Base-by-base conservation (phyloP, 106 monocot species). In the Alisma plantagoaquatica region DNA sequence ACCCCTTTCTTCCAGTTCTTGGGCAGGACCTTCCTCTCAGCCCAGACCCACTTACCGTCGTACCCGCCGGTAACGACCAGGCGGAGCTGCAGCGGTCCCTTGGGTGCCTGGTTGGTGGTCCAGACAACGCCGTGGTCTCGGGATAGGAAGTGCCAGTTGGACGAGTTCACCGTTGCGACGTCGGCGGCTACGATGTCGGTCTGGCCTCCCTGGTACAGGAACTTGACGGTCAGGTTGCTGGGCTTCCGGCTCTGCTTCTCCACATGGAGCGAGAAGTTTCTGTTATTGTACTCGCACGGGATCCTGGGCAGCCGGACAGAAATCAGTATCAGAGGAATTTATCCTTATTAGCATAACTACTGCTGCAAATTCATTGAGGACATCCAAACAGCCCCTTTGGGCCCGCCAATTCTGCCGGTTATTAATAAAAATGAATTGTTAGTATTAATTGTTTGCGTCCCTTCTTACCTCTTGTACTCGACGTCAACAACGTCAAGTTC, bases 1-100 rank as follows among this genome's bases (percentile, higher is more conserved):
- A 35, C 45, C 19, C 86, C 92, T 20, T 58, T 33, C 42, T 41
- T 66, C 92, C 92, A 87, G 11, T 80, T 71, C 1, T 64, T 46
- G 46, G 92, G 92, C 49, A 92, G 58, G 2, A 82, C 79, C 46
- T 68, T 56, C 49, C 56, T 57, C 20, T 74, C 31, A 4, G 92
- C 76, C 86, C 86, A 92, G 10, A 83, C 64, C 92, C 79, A 83
- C 67, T 83, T 87, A 10, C 92, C 82, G 54, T 87, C 92, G 64
- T 63, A 87, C 7, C 92, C 92, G 26, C 74, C 83, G 18, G 79
- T 83, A 22, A 93, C 79, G 31, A 87, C 68, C 66, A 87, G 20
- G 33, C 86, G 54, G 66, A 93, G 30, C 67, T 92, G 92, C 58
- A 93, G 57, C 38, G 87, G 74, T 15, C 92, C 92, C 3, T 56